A percentile compares a stretch with the other conserved stretches of the same genome.
These are phyloP conservation scores for Biscogniauxia marginata DNA, from an alignment of 2,329 filamentous ascomycete species.

Conservation along the genomic window DNA sequence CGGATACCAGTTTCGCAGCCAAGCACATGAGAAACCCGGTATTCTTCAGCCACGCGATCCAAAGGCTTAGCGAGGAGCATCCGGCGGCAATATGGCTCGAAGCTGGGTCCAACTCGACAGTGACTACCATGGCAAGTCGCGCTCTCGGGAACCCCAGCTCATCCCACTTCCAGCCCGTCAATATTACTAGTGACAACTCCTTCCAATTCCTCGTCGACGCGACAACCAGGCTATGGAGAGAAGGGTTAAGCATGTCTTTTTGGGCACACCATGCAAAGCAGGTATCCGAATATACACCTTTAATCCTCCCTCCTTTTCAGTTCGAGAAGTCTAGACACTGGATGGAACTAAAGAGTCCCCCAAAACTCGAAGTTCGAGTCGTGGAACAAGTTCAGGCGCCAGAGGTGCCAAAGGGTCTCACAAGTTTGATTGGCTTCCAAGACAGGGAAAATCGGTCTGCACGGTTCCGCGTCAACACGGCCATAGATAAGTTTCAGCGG, in stretches of 20 bases:
- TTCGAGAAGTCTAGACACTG: constrained; percentile 41
- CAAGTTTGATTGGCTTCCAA: too few relatives aligned
- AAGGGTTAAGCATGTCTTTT: constrained; percentile 33
- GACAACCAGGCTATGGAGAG: constrained; percentile 38
- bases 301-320: constrained; percentile 41
- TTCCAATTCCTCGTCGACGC: constrained; percentile 23
- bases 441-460: too few relatives aligned
- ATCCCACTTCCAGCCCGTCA: constrained; percentile 23
- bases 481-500: too few relatives aligned
- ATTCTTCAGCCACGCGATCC: constrained; percentile 32
- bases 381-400: too few relatives aligned
- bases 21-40: constrained; percentile 35
- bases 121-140: constrained; percentile 33
- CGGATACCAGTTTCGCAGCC: too few relatives aligned
- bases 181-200: too few relatives aligned
- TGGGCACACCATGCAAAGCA: constrained; percentile 40
- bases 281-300: constrained; percentile 12
- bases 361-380: constrained; percentile 23
- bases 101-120: constrained; percentile 33
- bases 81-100: constrained; percentile 32
- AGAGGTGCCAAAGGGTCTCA: too few relatives aligned
- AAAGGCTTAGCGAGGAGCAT: constrained; percentile 22
- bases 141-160: constrained; percentile 25
- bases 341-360: constrained; percentile 31
- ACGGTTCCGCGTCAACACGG: too few relatives aligned